Evolutionary conservation across 2,329 filamentous ascomycete genomes (phyloP).

Genomic region (Tolypocladium endophyticum): DNA sequence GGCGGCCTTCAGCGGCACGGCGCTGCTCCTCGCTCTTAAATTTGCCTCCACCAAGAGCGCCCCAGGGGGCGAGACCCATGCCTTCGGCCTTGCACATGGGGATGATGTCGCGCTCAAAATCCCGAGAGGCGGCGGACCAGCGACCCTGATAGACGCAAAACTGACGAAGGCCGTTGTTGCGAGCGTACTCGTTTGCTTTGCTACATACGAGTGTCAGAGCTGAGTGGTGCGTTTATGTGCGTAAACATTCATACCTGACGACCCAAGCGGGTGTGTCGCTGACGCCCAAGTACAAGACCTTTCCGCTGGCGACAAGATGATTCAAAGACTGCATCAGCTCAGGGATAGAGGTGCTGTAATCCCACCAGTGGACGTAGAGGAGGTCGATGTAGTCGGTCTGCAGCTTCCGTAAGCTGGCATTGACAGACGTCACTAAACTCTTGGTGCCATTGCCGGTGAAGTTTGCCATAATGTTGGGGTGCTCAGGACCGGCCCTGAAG

Average conservation of each 20-base stretch:
- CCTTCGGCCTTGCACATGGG: slow-evolving; percentile 31
- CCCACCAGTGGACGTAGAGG: slow-evolving; percentile 57
- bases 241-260: slow-evolving; percentile 29
- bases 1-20: slow-evolving; percentile 23
- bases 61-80: slow-evolving; percentile 50
- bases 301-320: slow-evolving; percentile 45
- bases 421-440: slow-evolving; percentile 44
- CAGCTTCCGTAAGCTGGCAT: slow-evolving; percentile 47
- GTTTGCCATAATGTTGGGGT: slow-evolving; percentile 37
- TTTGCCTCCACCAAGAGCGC: slow-evolving; percentile 38
- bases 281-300: slow-evolving; percentile 56
- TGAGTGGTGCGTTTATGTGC: not conserved
- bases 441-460: slow-evolving; percentile 51
- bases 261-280: slow-evolving; percentile 62
- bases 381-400: slow-evolving; percentile 62
- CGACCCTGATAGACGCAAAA: slow-evolving; percentile 45
- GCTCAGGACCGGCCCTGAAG: slow-evolving; percentile 33
- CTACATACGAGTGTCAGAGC: slow-evolving; percentile 12
- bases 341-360: slow-evolving; percentile 53
- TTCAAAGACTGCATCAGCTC: slow-evolving; percentile 63
- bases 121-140: slow-evolving; percentile 27
- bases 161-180: slow-evolving; percentile 56
- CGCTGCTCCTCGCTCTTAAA: slow-evolving; percentile 30
- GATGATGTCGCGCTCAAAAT: slow-evolving; percentile 32
- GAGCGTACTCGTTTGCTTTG: slow-evolving; percentile 59